Percentiles rank a stretch among this genome's conserved stretches.
These are phyloP conservation scores for Botryotinia calthae DNA, from an alignment of 2,329 filamentous ascomycete species.

Conservation along the genomic window DNA sequence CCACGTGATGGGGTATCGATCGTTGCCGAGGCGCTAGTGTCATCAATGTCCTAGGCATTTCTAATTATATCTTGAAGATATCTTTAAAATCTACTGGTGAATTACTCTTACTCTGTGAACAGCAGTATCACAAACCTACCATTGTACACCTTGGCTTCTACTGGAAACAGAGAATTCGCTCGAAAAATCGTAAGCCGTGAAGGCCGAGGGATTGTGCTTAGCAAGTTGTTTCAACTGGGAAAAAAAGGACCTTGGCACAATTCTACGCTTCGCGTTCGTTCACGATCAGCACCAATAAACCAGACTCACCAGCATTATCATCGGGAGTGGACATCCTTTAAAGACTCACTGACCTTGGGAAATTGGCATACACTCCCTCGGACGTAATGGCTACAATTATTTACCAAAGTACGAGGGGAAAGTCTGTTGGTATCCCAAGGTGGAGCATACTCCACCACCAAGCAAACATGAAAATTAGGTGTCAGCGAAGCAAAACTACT, in stretches of 20 bases:
- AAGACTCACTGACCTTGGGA: slow-evolving; percentile 5
- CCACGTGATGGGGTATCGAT: neutral
- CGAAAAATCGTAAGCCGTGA: neutral
- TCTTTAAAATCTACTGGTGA: neutral
- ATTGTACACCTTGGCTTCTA: neutral
- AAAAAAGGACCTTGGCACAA: neutral
- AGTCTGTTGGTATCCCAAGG: neutral
- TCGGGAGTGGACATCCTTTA: neutral
- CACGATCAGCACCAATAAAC: neutral
- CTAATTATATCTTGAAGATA: neutral
- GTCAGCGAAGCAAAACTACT: neutral
- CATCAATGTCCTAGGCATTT: neutral
- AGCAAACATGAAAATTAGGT: neutral
- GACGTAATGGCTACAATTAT: neutral
- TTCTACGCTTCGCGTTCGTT: neutral
- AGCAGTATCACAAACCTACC: neutral
- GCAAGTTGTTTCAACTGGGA: slow-evolving; percentile 6
- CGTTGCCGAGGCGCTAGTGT: neutral
- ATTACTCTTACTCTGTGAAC: neutral
- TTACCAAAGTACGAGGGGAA: neutral
- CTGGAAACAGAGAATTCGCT: neutral
- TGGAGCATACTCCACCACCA: neutral
- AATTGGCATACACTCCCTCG: neutral
- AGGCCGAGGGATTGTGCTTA: slow-evolving; percentile 8
- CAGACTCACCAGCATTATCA: neutral